phyloP scores from a whole-genome alignment of 2,329 filamentous ascomycete species.

The Phialophora verrucosa region DNA sequence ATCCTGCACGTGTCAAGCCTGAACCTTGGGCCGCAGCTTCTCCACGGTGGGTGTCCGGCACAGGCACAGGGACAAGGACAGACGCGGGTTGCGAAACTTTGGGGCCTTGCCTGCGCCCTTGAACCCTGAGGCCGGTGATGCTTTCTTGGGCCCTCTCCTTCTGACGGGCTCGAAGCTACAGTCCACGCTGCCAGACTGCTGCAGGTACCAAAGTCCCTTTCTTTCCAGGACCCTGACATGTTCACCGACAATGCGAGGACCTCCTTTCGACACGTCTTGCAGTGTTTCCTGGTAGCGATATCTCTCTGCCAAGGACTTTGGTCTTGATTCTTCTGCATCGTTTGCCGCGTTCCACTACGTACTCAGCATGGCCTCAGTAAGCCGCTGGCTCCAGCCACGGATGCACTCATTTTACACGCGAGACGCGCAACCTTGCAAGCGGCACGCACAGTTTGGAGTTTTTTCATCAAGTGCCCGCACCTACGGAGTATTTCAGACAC shows the following conservation, averaged over 20 bases:
- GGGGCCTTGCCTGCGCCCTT: background rate
- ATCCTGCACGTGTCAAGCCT: slow-evolving; percentile 2
- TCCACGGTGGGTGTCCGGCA: slow-evolving; percentile 8
- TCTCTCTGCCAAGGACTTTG: background rate
- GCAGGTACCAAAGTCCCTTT: background rate
- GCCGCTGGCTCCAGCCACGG: slow-evolving; percentile 12
- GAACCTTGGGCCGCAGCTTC: slow-evolving; percentile 2
- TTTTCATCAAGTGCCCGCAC: background rate
- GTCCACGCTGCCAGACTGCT: background rate
- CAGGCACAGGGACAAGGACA: no score
- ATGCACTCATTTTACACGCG: slow-evolving; percentile 2
- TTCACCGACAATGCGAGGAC: background rate
- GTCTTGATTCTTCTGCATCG: background rate
- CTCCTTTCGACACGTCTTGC: background rate
- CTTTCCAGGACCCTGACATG: background rate
- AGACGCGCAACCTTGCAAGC: slow-evolving; percentile 14
- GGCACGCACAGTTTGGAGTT: background rate
- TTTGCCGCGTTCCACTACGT: background rate
- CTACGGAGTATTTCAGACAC: background rate
- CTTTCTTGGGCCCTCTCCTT: background rate
- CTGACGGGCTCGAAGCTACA: background rate
- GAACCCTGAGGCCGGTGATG: background rate
- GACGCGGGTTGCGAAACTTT: background rate
- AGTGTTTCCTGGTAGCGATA: background rate
- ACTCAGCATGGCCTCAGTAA: slow-evolving; percentile 1